Conservation (phyloP, 306 rosid genomes). For the Boehmeria nivea region DNA sequence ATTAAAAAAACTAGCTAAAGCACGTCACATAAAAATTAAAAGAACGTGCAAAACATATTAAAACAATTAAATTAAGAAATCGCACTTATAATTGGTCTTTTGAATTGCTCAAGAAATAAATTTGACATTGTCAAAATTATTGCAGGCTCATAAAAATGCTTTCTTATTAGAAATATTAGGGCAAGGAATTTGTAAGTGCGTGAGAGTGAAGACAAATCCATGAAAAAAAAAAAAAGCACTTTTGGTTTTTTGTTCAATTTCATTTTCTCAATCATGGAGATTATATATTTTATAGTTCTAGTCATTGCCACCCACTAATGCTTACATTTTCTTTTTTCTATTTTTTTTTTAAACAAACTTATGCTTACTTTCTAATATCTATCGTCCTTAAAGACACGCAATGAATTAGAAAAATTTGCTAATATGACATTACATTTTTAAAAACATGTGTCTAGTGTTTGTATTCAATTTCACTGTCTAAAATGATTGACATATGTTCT, state of each 20-base stretch:
- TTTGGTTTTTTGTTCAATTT: not conserved
- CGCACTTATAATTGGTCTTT: too few species aligned
- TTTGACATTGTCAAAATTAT: not conserved
- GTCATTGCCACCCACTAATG: not conserved
- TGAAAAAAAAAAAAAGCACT: not conserved
- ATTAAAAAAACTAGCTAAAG: too few species aligned
- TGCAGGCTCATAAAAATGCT: not conserved
- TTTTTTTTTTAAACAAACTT: too few species aligned
- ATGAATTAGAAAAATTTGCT: not conserved
- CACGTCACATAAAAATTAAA: too few species aligned
- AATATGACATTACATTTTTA: not conserved
- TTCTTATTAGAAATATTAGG: not conserved
- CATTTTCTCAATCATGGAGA: too few species aligned
- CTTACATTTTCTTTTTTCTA: too few species aligned
- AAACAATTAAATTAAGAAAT: too few species aligned
- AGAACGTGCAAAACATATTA: too few species aligned
- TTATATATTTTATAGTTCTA: not conserved
- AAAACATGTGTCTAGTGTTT: not conserved
- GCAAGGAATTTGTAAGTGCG: too few species aligned
- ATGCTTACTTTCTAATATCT: too few species aligned
- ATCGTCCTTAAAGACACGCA: not conserved
- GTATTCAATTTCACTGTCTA: too few species aligned
- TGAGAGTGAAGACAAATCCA: conserved; percentile 5
- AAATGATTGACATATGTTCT: not conserved
- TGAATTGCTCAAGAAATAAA: not conserved